A percentile compares a stretch with the other conserved stretches of the same genome.
phyloP scores from a whole-genome alignment of 768 basidiomycete genomes.

The Nidularia pulvinata region DNA sequence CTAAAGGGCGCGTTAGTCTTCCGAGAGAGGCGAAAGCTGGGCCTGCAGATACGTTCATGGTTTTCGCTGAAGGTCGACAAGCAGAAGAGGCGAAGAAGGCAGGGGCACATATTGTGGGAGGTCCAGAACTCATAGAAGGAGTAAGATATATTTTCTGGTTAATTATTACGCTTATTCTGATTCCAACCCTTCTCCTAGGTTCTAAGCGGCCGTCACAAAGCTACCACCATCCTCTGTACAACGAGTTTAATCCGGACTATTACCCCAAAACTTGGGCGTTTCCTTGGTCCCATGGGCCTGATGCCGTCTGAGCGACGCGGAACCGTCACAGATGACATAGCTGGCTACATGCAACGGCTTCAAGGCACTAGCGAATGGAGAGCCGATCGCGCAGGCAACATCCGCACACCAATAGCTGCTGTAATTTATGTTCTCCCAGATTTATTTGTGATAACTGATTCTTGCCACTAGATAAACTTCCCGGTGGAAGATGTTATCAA shows the following conservation, averaged over 20 bases:
- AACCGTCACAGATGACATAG: constrained; percentile 90
- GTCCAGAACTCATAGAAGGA: constrained; percentile 84
- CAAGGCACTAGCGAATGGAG: constrained; percentile 91
- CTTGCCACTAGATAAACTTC: constrained; percentile 61
- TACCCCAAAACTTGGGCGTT: constrained; percentile 76
- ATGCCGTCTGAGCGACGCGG: constrained; percentile 97
- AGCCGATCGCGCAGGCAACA: constrained; percentile 84
- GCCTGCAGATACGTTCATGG: constrained; percentile 77
- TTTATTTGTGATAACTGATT: background rate
- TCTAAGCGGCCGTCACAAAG: constrained; percentile 69
- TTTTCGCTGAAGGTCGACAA: constrained; percentile 86
- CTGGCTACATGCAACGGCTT: constrained; percentile 75
- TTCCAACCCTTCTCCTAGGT: constrained; percentile 43
- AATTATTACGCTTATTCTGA: constrained; percentile 1
- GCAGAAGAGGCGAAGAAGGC: constrained; percentile 85
- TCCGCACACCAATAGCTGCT: constrained; percentile 79
- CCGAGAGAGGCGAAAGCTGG: constrained; percentile 79
- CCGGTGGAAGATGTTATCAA: constrained; percentile 72
- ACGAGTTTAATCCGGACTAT: constrained; percentile 78
- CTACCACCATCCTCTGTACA: constrained; percentile 85
- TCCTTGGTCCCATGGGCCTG: constrained; percentile 84
- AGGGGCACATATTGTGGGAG: constrained; percentile 92
- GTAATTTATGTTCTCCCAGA: constrained; percentile 32
- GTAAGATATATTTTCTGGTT: constrained; percentile 43
- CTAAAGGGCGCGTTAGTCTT: constrained; percentile 87